These are phyloP conservation scores for Trichosanthes cucumerina DNA, from an alignment of 306 rosid genomes.

Conservation along the genomic window DNA sequence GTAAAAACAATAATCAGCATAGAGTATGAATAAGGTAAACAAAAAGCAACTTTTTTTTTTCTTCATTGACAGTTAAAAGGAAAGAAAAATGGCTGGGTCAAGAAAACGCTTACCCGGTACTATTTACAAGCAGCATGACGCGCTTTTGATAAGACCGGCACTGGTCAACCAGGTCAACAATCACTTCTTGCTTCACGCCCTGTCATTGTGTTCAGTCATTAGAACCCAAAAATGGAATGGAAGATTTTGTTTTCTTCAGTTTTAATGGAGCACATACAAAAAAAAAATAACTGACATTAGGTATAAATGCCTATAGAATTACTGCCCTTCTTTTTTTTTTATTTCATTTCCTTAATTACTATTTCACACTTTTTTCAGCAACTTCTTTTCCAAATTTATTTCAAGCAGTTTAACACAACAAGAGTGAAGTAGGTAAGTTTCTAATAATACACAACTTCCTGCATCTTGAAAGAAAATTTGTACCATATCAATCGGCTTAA, in stretches of 20 bases:
- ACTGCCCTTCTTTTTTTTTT: not conserved
- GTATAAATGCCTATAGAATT: not conserved
- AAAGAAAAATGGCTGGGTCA: not conserved
- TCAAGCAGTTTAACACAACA: not conserved
- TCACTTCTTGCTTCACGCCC: conserved; percentile 85
- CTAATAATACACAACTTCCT: not conserved
- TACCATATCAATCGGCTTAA: not conserved
- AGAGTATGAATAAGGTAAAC: not conserved
- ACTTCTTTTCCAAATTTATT: not conserved
- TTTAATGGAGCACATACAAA: not conserved
- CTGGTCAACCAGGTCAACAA: conserved; percentile 94
- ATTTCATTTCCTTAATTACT: not conserved
- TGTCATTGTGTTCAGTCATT: conserved; percentile 29
- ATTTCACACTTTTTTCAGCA: not conserved
- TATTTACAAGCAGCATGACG: conserved; percentile 82
- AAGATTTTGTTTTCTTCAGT: not conserved
- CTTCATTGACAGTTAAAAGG: not conserved
- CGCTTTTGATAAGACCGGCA: conserved; percentile 84
- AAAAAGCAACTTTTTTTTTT: not conserved
- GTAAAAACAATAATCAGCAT: conserved; percentile 20
- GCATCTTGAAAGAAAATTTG: not conserved
- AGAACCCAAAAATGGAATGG: not conserved
- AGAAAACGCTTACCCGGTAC: conserved; percentile 43
- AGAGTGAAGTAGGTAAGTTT: not conserved
- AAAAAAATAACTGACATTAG: not conserved